Evolutionary conservation across 2,329 filamentous ascomycete species (phyloP), one percentile per base, ranked within the genome.

Genomic region (Canariomyces notabilis): DNA sequence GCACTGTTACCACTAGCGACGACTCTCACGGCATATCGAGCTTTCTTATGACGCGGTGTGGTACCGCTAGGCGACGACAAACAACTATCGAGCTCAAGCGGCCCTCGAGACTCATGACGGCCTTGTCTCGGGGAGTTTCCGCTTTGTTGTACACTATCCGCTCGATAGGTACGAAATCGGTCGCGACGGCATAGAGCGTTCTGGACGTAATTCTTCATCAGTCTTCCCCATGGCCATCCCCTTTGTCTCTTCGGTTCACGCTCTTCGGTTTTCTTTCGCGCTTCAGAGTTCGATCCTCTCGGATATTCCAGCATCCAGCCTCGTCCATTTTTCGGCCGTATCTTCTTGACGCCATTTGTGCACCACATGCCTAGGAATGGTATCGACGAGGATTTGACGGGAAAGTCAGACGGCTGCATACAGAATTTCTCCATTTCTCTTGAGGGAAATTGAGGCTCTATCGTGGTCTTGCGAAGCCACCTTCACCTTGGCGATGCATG

Each of bases 61-160:
- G 51, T 42, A 48, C 38, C 39, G 36, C 21, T 51, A 22, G 48
- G 45, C 50, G 48, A 48, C 50, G 39, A 49, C 45, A 38, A 39
- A 39, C 35, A 18, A 48, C 51, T 44, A 54, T 51, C 54, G 54
- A 55, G 56, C 49, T 42, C 52, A 52, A 53, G 49, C 46, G 38
- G 42, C 38, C 43, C 42, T 41, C 36, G 42, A 36, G 36, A 51
- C 37, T 46, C 15, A 40, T 49, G 46, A 50, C 42, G 44, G 41
- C 16, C 32, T 26, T 40, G 39, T 50, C 46, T 48, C 43, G 48
- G 32, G 26, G 35, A 36, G 51, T 31, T 12, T 35, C 33, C 45
- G 52, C 57, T 59, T 55, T 57, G 57, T 59, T 59, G 56, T 59
- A 59, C 55, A 59, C 51, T 59, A 59, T 50, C 49, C 49, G 50